Percentiles rank a stretch among this genome's conserved stretches.
Evolutionary conservation across 441 rosid genomes (phyloP).

Genomic region (Eruca vesicaria): DNA sequence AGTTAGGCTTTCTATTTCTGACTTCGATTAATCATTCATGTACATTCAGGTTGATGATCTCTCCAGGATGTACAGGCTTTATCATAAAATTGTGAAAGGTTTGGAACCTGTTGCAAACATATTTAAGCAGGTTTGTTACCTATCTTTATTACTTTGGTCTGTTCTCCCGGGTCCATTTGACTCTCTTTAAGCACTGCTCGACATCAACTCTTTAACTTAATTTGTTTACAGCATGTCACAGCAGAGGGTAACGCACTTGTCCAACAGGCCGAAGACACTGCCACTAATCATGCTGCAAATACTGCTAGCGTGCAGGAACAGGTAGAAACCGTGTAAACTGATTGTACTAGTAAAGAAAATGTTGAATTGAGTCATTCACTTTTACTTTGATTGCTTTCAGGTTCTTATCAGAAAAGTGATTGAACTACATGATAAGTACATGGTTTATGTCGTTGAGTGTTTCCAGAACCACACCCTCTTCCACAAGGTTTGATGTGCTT

Average conservation of each 20-base stretch:
- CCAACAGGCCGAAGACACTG: conserved; percentile 94
- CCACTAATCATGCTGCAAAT: conserved; percentile 59
- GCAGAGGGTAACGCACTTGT: conserved; percentile 81
- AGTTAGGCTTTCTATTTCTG: background rate
- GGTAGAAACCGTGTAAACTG: conserved; percentile 38
- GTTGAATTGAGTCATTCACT: background rate
- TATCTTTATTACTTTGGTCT: conserved; percentile 13
- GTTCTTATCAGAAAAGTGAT: conserved; percentile 83
- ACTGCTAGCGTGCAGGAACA: conserved; percentile 66
- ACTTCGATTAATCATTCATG: conserved; percentile 10
- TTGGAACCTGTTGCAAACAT: conserved; percentile 77
- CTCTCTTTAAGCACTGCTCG: background rate
- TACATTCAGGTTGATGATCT: conserved; percentile 77
- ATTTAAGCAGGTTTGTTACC: conserved; percentile 71
- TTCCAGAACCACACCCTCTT: conserved; percentile 84
- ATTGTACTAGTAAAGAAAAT: background rate
- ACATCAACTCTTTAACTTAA: conserved; percentile 11
- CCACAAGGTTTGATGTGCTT: conserved; percentile 65
- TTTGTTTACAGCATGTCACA: conserved; percentile 74
- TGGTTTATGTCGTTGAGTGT: conserved; percentile 72
- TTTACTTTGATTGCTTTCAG: conserved; percentile 38
- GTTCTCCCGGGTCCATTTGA: background rate
- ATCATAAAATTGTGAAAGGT: conserved; percentile 63
- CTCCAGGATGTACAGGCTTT: conserved; percentile 95
- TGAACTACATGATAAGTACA: conserved; percentile 87